These are phyloP conservation scores for Starmerella potacharoeniae DNA, from an alignment of 805 yeast genomes.

Conservation along the genomic window DNA sequence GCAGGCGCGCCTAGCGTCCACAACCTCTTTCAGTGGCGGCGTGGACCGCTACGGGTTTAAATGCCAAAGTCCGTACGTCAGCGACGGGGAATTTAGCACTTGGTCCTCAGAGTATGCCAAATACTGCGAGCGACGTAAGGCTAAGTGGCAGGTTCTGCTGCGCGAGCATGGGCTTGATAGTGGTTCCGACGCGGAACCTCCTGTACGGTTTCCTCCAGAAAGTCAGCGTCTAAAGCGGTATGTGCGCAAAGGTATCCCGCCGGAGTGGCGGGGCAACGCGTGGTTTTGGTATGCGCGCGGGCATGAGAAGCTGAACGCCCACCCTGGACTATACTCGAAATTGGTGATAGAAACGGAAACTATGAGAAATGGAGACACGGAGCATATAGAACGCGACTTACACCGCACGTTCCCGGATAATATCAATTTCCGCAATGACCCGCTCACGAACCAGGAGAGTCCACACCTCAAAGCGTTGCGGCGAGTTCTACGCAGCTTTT, in stretches of 20 bases:
- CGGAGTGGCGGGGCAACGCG: constrained; percentile 94
- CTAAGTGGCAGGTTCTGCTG: constrained; percentile 65
- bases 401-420: constrained; percentile 95
- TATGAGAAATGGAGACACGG: constrained; percentile 62
- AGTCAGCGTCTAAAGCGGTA: constrained; percentile 47
- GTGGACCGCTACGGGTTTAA: constrained; percentile 79
- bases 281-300: constrained; percentile 96
- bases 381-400: constrained; percentile 86
- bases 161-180: constrained; percentile 51
- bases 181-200: constrained; percentile 32
- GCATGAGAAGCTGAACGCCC: constrained; percentile 52
- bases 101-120: constrained; percentile 68
- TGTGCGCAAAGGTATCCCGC: constrained; percentile 85
- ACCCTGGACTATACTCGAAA: constrained; percentile 62
- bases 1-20: constrained; percentile 10
- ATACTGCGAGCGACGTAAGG: constrained; percentile 52
- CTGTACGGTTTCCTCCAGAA: constrained; percentile 29
- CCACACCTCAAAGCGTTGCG: constrained; percentile 43
- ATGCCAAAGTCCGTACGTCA: constrained; percentile 45
- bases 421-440: constrained; percentile 51
- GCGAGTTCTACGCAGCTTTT: constrained; percentile 71
- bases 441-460: constrained; percentile 33
- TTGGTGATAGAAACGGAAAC: constrained; percentile 48
- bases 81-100: constrained; percentile 46
- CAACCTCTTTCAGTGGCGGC: constrained; percentile 15